These are phyloP conservation scores for Euptelea pleiosperma DNA, from an alignment of 164 flowering plant genomes.

Conservation along the genomic window DNA sequence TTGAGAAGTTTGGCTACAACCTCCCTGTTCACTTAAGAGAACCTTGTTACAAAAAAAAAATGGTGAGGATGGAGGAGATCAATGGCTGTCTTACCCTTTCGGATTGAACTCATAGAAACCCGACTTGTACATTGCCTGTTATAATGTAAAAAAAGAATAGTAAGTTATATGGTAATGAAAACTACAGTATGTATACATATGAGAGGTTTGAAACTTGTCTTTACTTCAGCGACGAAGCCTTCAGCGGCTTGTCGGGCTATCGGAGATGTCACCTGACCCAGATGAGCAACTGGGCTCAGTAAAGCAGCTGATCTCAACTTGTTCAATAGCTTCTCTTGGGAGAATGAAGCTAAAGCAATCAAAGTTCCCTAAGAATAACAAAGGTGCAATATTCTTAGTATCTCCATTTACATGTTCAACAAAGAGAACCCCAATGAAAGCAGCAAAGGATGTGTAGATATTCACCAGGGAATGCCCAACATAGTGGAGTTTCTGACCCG, in stretches of 20 bases:
- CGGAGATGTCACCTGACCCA: conserved; percentile 50
- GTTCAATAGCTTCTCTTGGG: conserved; percentile 38
- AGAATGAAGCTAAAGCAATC: conserved; percentile 62
- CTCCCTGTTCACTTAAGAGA: conserved; percentile 30
- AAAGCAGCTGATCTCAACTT: conserved; percentile 64
- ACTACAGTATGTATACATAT: background rate
- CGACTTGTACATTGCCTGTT: conserved; percentile 40
- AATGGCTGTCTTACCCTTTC: conserved; percentile 41
- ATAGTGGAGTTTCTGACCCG: conserved; percentile 67
- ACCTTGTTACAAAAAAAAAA: background rate
- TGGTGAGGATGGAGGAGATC: background rate
- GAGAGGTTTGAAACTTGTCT: background rate
- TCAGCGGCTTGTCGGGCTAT: conserved; percentile 52
- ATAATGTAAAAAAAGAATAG: conserved; percentile 1
- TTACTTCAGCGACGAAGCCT: conserved; percentile 52
- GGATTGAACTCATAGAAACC: conserved; percentile 58
- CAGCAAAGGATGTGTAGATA: background rate
- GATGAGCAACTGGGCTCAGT: conserved; percentile 71
- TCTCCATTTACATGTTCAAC: background rate
- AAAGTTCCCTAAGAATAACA: conserved; percentile 55
- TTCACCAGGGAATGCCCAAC: conserved; percentile 82
- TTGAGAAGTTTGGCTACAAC: conserved; percentile 36
- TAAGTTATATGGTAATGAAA: background rate
- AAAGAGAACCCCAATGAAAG: too few relatives aligned
- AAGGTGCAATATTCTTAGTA: background rate